Conservation (phyloP, 2,329 filamentous ascomycete species). For the Alternaria longipes region DNA sequence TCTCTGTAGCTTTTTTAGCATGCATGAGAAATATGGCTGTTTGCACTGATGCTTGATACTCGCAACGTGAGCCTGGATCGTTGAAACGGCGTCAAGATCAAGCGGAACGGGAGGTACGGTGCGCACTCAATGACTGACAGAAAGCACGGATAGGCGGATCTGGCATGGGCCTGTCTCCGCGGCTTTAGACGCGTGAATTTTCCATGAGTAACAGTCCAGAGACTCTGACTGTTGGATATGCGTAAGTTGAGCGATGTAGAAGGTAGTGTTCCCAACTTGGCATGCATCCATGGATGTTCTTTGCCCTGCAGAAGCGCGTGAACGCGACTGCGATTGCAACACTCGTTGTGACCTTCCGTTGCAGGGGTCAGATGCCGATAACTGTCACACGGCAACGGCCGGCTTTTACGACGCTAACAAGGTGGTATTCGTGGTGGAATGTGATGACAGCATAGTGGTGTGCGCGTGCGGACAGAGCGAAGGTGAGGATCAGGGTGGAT, state of each 20-base stretch:
- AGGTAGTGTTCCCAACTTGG: neutral
- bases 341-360: constrained; percentile 11
- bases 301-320: constrained; percentile 1
- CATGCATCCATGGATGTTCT: neutral
- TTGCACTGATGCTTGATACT: constrained; percentile 5
- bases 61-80: constrained; percentile 5
- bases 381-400: constrained; percentile 12
- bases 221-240: neutral
- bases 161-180: constrained; percentile 13
- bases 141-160: constrained; percentile 13
- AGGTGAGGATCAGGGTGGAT: constrained; percentile 8
- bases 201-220: constrained; percentile 12
- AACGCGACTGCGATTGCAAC: constrained; percentile 7
- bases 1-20: neutral
- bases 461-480: constrained; percentile 4
- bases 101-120: constrained; percentile 24
- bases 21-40: neutral
- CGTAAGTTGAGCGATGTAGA: neutral
- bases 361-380: constrained; percentile 12
- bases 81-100: constrained; percentile 8
- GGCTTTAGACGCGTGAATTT: constrained; percentile 10
- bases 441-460: constrained; percentile 6
- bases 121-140: constrained; percentile 14
- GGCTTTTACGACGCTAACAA: constrained; percentile 5
- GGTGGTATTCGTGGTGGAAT: constrained; percentile 3